These are phyloP conservation scores for Dactylellina leptospora DNA, from an alignment of 2,329 filamentous ascomycete genomes.

Conservation along the genomic window DNA sequence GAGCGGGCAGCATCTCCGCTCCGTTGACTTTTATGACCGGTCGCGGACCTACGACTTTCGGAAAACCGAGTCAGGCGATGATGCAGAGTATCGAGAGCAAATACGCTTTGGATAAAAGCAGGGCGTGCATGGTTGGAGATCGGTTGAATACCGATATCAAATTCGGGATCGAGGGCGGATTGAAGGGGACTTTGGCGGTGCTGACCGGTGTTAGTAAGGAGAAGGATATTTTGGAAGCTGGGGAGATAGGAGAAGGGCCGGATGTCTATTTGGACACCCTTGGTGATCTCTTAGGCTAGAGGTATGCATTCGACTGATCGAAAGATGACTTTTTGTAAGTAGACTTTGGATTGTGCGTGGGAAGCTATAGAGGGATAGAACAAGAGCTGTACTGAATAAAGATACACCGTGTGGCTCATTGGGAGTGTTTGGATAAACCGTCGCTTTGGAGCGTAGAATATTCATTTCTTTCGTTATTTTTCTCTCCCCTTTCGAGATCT, in stretches of 20 bases:
- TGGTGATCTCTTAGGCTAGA: conserved; percentile 67
- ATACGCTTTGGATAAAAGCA: conserved; percentile 83
- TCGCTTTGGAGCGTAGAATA: too few species aligned
- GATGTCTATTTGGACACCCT: conserved; percentile 84
- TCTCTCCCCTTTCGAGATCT: background rate
- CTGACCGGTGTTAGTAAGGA: conserved; percentile 88
- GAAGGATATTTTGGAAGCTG: conserved; percentile 74
- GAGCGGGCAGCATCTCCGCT: conserved; percentile 79
- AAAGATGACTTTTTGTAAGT: too few species aligned
- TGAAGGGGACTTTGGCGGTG: conserved; percentile 90
- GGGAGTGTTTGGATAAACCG: too few species aligned
- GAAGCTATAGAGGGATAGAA: too few species aligned
- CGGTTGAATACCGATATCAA: conserved; percentile 93
- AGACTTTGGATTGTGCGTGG: too few species aligned
- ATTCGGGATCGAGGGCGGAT: conserved; percentile 88
- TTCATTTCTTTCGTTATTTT: background rate
- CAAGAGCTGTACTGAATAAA: too few species aligned
- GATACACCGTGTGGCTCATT: too few species aligned
- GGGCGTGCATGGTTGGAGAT: conserved; percentile 96
- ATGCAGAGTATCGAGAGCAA: conserved; percentile 99
- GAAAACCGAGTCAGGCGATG: conserved; percentile 98
- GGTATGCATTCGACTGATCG: too few species aligned
- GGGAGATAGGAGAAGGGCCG: conserved; percentile 71
- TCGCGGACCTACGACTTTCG: conserved; percentile 77
- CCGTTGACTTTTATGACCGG: conserved; percentile 78